These are phyloP conservation scores for Quercus wislizeni DNA, from an alignment of 306 rosid species.

Conservation along the genomic window DNA sequence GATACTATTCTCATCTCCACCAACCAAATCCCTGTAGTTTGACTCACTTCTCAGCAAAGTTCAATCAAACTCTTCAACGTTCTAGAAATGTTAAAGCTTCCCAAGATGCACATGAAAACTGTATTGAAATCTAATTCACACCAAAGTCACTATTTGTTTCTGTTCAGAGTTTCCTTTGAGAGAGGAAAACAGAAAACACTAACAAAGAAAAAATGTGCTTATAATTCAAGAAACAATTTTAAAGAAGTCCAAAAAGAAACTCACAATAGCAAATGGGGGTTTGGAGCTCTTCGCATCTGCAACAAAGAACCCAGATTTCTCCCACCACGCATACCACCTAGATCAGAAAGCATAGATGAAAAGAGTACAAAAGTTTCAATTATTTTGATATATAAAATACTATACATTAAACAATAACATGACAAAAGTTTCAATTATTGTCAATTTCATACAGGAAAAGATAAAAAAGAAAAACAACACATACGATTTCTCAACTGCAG, in stretches of 20 bases:
- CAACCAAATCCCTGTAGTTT: background rate
- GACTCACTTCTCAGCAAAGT: background rate
- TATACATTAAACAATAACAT: too few relatives aligned
- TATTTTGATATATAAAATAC: too few relatives aligned
- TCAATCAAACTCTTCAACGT: background rate
- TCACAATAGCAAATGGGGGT: conserved; percentile 80
- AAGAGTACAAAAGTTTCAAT: background rate
- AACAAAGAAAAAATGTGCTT: background rate
- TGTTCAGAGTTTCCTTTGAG: background rate
- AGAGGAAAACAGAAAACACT: background rate
- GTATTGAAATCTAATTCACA: background rate
- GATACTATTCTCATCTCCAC: background rate
- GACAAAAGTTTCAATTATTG: background rate
- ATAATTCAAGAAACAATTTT: conserved; percentile 3
- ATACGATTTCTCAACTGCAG: conserved; percentile 81
- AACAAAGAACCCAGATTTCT: conserved; percentile 66
- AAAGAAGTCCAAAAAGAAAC: conserved; percentile 30
- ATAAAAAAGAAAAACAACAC: conserved; percentile 24
- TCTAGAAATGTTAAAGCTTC: background rate
- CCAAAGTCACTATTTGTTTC: background rate
- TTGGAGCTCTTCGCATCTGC: conserved; percentile 86
- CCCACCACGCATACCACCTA: conserved; percentile 99
- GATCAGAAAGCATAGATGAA: conserved; percentile 24
- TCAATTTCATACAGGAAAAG: background rate
- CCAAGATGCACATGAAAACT: too few relatives aligned